Evolutionary conservation across 495 filamentous ascomycete genomes (phyloP).

Genomic region (Xylaria palmicola): DNA sequence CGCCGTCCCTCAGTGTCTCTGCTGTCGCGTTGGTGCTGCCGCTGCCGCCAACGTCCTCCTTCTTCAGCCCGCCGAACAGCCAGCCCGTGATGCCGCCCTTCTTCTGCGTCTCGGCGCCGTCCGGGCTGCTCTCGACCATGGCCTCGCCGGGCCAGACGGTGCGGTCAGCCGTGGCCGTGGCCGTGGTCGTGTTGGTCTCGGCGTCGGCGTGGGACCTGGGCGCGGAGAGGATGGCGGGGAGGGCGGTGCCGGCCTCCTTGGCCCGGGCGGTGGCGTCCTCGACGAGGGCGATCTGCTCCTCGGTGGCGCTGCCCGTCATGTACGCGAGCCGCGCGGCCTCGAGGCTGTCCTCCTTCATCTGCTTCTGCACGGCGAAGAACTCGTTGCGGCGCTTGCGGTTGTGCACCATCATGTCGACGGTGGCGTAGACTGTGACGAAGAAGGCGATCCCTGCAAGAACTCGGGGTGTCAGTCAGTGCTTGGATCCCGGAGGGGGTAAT

Average conservation of each 20-base stretch:
- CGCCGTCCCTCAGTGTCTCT: constrained; percentile 13
- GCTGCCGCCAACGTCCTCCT: constrained; percentile 51
- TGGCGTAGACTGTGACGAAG: constrained; percentile 74
- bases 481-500: too few species aligned
- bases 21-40: constrained; percentile 6
- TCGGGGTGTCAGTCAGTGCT: not conserved
- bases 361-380: constrained; percentile 63
- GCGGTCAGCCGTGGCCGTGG: not conserved
- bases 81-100: constrained; percentile 35
- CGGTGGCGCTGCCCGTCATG: constrained; percentile 62
- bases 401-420: constrained; percentile 82
- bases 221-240: constrained; percentile 36
- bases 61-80: constrained; percentile 52
- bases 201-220: constrained; percentile 4
- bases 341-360: constrained; percentile 51
- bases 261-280: constrained; percentile 41
- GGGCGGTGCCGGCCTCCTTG: constrained; percentile 30
- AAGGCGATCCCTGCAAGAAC: constrained; percentile 62
- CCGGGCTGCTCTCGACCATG: constrained; percentile 10
- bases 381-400: constrained; percentile 70
- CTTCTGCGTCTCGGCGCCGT: constrained; percentile 33
- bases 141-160: too few species aligned
- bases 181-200: not conserved
- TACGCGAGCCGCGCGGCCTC: constrained; percentile 58
- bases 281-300: constrained; percentile 51